phyloP scores from a whole-genome alignment of 805 yeast species.

The Clavispora fructus region DNA sequence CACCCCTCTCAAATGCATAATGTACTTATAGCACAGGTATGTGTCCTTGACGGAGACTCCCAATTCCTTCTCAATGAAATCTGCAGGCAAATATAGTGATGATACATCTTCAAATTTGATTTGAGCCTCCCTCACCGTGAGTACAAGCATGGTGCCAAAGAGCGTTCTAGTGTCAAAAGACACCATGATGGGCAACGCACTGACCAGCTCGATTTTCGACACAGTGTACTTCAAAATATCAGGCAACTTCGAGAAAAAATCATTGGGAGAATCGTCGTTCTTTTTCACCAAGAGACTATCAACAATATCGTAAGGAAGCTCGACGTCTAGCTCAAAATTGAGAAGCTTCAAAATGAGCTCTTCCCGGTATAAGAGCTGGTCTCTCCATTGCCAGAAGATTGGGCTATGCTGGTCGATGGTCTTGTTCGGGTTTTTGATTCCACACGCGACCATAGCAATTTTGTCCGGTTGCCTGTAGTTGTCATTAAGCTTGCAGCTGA shows the following conservation, averaged over 20 bases:
- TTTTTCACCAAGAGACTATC: slow-evolving; percentile 17
- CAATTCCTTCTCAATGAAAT: slow-evolving; percentile 5
- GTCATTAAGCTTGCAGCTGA: slow-evolving; percentile 39
- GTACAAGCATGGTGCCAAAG: slow-evolving; percentile 22
- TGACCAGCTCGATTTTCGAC: slow-evolving; percentile 32
- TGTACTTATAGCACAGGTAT: slow-evolving; percentile 12
- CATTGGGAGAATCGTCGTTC: slow-evolving; percentile 6
- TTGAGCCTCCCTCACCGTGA: slow-evolving; percentile 13
- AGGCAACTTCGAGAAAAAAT: slow-evolving; percentile 8
- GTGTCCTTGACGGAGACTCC: slow-evolving; percentile 5
- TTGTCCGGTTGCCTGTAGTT: slow-evolving; percentile 40
- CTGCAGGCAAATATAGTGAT: slow-evolving; percentile 6
- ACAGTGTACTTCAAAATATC: slow-evolving; percentile 26
- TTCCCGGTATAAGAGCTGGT: slow-evolving; percentile 38
- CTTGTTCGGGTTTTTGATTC: slow-evolving; percentile 27
- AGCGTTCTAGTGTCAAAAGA: slow-evolving; percentile 28
- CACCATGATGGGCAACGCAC: slow-evolving; percentile 35
- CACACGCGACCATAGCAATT: slow-evolving; percentile 35
- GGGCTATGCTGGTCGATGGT: slow-evolving; percentile 36
- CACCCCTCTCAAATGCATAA: slow-evolving; percentile 10
- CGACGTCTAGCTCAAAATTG: slow-evolving; percentile 35
- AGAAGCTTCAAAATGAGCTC: slow-evolving; percentile 34
- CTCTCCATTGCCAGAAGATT: slow-evolving; percentile 41
- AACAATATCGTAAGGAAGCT: slow-evolving; percentile 33
- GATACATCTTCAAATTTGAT: slow-evolving; percentile 8